Percentiles rank a stretch among this genome's conserved stretches.
Evolutionary conservation across 192 early-diverging fungal species (phyloP).

Genomic region (Linnemannia exigua): DNA sequence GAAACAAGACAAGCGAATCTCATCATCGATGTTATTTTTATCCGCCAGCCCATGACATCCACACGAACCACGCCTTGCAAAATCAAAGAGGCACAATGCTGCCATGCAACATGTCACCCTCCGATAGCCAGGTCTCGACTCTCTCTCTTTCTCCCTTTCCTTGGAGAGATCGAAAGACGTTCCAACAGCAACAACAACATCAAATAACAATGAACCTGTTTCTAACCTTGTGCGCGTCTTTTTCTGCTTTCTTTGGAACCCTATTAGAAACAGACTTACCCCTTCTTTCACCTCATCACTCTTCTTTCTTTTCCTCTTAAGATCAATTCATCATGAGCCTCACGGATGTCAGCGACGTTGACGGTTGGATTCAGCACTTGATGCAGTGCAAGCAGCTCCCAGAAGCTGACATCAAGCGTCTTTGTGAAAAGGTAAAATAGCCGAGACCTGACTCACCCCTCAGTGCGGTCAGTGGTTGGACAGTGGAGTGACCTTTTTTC

Average conservation of each 20-base stretch:
- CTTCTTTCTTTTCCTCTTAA: neutral
- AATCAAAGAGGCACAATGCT: too few relatives aligned
- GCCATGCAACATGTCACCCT: neutral
- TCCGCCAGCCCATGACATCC: too few relatives aligned
- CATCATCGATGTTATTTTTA: neutral
- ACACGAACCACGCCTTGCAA: too few relatives aligned
- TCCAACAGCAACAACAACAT: neutral
- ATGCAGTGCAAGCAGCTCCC: constrained; percentile 96
- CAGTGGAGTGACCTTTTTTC: neutral
- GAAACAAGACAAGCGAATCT: neutral
- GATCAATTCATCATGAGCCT: constrained; percentile 35
- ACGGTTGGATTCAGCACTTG: constrained; percentile 92
- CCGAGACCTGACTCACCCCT: neutral
- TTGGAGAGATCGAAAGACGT: neutral
- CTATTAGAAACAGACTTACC: neutral
- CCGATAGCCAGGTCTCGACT: neutral
- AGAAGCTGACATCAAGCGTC: constrained; percentile 94
- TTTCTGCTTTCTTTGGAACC: neutral
- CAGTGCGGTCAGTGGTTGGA: neutral
- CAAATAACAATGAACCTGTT: neutral
- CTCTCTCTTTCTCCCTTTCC: neutral
- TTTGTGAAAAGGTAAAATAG: constrained; percentile 93
- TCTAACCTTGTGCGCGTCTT: neutral
- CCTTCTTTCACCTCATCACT: neutral
- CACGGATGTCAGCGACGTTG: constrained; percentile 88